These are phyloP conservation scores for Acacia pycnantha DNA, from an alignment of 331 rosid genomes.

Conservation along the genomic window DNA sequence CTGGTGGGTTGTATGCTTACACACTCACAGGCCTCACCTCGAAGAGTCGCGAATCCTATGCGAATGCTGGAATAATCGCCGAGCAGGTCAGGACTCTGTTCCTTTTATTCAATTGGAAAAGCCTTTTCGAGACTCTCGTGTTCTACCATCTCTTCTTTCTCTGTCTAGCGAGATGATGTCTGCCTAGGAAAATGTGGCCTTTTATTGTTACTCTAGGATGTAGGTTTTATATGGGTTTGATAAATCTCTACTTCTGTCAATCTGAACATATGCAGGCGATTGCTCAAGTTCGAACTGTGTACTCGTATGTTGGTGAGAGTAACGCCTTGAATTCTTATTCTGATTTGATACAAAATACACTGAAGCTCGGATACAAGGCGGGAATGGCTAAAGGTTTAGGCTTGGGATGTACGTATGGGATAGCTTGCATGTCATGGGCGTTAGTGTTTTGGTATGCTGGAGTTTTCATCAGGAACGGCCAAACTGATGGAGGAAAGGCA, in stretches of 20 bases:
- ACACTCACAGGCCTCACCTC: slow-evolving; percentile 97
- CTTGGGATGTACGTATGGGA: slow-evolving; percentile 95
- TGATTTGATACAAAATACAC: slow-evolving; percentile 88
- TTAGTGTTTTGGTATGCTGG: slow-evolving; percentile 99
- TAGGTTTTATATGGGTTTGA: background rate
- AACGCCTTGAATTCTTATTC: slow-evolving; percentile 93
- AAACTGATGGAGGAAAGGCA: slow-evolving; percentile 95
- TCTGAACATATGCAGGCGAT: slow-evolving; percentile 52
- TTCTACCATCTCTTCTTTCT: background rate
- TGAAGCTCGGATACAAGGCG: slow-evolving; percentile 97
- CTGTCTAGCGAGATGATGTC: background rate
- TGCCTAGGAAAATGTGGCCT: background rate
- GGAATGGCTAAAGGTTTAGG: slow-evolving; percentile 99
- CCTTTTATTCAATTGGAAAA: background rate
- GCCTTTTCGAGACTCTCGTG: background rate
- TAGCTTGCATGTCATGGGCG: slow-evolving; percentile 99
- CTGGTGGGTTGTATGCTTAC: slow-evolving; percentile 98
- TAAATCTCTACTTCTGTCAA: slow-evolving; percentile 3
- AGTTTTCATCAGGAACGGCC: slow-evolving; percentile 92
- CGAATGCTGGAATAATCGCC: slow-evolving; percentile 92
- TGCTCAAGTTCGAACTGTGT: slow-evolving; percentile 96
- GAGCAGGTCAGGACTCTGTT: slow-evolving; percentile 66
- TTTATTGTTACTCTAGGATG: background rate
- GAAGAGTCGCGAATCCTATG: slow-evolving; percentile 91
- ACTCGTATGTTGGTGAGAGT: slow-evolving; percentile 95